phyloP scores from a whole-genome alignment of 352 stramenopile species.

The Bremia lactucae region DNA sequence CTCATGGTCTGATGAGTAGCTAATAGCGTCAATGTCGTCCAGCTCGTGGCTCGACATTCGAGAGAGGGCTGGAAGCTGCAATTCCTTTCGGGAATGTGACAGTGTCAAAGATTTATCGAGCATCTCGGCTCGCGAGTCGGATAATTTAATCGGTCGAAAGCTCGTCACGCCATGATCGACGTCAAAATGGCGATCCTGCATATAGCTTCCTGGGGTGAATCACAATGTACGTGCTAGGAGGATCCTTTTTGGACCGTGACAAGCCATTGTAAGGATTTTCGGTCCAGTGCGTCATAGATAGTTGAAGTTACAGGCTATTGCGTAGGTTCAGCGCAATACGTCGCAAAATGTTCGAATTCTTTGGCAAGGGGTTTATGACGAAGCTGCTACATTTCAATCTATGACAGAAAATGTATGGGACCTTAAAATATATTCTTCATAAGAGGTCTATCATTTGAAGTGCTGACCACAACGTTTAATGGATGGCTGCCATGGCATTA shows the following conservation, averaged over 20 bases:
- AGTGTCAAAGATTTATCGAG: constrained; percentile 19
- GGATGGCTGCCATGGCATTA: background rate
- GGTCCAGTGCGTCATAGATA: constrained; percentile 8
- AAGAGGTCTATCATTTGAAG: background rate
- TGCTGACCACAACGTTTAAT: background rate
- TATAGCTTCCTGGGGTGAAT: constrained; percentile 2
- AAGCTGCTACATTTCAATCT: background rate
- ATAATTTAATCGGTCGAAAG: constrained; percentile 19
- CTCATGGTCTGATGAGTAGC: background rate
- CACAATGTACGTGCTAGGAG: background rate
- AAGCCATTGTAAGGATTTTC: background rate
- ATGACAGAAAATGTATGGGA: background rate
- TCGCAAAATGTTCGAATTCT: background rate
- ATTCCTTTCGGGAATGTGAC: constrained; percentile 11
- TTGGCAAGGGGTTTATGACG: background rate
- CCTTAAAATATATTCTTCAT: background rate
- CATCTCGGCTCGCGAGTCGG: constrained; percentile 13
- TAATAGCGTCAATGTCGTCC: constrained; percentile 17
- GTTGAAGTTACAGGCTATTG: constrained; percentile 14
- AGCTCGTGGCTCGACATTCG: constrained; percentile 14
- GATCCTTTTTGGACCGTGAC: background rate
- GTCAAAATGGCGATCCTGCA: constrained; percentile 7
- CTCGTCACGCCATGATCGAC: constrained; percentile 8
- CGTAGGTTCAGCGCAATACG: background rate
- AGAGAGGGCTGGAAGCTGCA: constrained; percentile 11